phyloP scores from a whole-genome alignment of 495 filamentous ascomycete species.

The Ramalina peruviana region DNA sequence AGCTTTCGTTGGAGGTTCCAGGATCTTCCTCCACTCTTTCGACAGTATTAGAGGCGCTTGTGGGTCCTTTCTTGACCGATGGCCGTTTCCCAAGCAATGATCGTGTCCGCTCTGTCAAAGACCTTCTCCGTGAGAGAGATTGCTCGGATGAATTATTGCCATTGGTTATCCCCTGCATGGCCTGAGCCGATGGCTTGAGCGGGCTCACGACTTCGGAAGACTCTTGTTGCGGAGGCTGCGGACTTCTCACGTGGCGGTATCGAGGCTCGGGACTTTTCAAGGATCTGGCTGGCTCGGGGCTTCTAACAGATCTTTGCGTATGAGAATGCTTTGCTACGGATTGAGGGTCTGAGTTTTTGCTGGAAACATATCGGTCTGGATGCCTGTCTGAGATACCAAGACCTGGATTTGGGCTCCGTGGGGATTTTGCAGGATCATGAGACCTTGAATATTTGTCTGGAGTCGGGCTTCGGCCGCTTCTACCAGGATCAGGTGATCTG shows the following conservation, averaged over 20 bases:
- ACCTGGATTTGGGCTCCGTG: neutral
- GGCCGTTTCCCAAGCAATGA: slow-evolving; percentile 9
- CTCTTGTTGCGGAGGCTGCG: neutral
- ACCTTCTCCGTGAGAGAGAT: slow-evolving; percentile 7
- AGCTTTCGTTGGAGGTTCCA: too few relatives aligned
- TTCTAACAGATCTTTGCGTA: slow-evolving; percentile 4
- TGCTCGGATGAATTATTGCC: slow-evolving; percentile 5
- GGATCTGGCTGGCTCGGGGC: slow-evolving; percentile 3
- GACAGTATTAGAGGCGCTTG: neutral
- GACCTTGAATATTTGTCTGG: neutral
- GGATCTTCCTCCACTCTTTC: neutral
- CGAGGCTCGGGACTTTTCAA: slow-evolving; percentile 1
- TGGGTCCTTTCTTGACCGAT: neutral
- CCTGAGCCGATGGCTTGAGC: slow-evolving; percentile 7
- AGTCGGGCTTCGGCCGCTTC: neutral
- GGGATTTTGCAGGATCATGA: neutral
- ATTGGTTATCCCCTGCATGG: slow-evolving; percentile 3
- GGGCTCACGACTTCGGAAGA: neutral
- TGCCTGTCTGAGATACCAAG: slow-evolving; percentile 2
- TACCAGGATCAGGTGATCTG: neutral
- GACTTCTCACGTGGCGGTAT: slow-evolving; percentile 6
- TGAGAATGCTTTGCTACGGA: slow-evolving; percentile 3
- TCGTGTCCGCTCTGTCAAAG: slow-evolving; percentile 9
- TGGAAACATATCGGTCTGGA: slow-evolving; percentile 1
- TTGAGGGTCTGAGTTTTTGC: neutral